These are phyloP conservation scores for Cyberlindnera subsufficiens DNA, from an alignment of 805 yeast genomes.

Conservation along the genomic window DNA sequence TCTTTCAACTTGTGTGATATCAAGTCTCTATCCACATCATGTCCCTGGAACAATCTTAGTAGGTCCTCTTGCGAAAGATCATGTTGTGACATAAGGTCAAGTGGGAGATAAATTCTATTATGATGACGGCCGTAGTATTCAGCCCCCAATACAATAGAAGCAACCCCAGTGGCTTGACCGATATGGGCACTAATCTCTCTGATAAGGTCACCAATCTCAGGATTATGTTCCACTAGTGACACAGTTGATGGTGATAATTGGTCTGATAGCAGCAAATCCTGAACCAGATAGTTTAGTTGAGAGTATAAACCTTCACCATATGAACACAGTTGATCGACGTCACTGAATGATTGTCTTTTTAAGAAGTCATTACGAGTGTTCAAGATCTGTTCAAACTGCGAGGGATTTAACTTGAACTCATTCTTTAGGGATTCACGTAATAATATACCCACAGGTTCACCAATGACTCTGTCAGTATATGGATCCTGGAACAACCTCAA, in stretches of 20 bases:
- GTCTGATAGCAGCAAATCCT: constrained; percentile 52
- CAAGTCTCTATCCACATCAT: constrained; percentile 16
- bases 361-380: constrained; percentile 52
- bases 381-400: constrained; percentile 53
- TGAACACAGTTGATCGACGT: constrained; percentile 55
- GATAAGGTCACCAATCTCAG: constrained; percentile 35
- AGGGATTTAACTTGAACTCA: constrained; percentile 44
- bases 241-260: constrained; percentile 51
- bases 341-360: constrained; percentile 38
- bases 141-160: constrained; percentile 56
- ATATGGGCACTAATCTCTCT: constrained; percentile 70
- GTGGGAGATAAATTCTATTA: constrained; percentile 48
- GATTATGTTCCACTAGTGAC: constrained; percentile 40
- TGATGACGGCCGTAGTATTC: constrained; percentile 46
- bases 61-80: constrained; percentile 60
- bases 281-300: constrained; percentile 64
- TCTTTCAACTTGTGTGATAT: constrained; percentile 41
- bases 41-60: constrained; percentile 36
- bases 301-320: constrained; percentile 79
- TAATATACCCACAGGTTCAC: constrained; percentile 63
- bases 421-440: constrained; percentile 46
- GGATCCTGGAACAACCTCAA: constrained; percentile 38
- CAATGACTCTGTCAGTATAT: constrained; percentile 31
- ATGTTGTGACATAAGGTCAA: constrained; percentile 47
- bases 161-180: constrained; percentile 76